These are phyloP conservation scores for Mesembryanthemum crystallinum DNA, from an alignment of 148 eudicot genomes.

Conservation along the genomic window DNA sequence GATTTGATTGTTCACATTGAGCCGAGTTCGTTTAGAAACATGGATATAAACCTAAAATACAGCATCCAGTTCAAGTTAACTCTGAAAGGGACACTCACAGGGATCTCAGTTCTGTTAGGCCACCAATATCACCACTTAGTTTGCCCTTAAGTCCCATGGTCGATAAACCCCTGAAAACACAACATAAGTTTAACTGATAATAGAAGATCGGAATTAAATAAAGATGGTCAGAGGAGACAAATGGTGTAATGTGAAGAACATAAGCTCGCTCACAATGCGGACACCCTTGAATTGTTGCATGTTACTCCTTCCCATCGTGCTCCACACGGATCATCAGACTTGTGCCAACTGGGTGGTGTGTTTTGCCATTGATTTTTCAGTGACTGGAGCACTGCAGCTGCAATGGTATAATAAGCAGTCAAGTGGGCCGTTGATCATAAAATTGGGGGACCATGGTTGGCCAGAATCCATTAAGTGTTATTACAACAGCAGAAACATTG, in stretches of 20 bases:
- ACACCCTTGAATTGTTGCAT: slow-evolving; percentile 66
- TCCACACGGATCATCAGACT: slow-evolving; percentile 80
- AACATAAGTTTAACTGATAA: not conserved
- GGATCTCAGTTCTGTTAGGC: slow-evolving; percentile 59
- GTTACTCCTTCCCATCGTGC: slow-evolving; percentile 77
- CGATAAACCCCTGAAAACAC: slow-evolving; percentile 62
- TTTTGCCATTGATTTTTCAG: slow-evolving; percentile 65
- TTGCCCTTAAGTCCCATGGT: slow-evolving; percentile 74
- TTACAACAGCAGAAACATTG: not conserved
- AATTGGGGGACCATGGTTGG: no score
- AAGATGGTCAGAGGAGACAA: not conserved
- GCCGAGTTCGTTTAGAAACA: not conserved
- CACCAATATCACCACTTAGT: slow-evolving; percentile 81
- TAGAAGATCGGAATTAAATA: no score
- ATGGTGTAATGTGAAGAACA: not conserved
- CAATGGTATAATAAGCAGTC: slow-evolving; percentile 14
- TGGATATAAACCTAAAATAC: not conserved
- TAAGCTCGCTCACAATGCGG: slow-evolving; percentile 63
- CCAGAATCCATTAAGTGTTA: no score
- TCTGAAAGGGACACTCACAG: slow-evolving; percentile 51
- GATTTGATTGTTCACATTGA: not conserved
- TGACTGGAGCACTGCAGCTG: slow-evolving; percentile 66
- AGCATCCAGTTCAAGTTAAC: not conserved
- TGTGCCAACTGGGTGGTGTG: slow-evolving; percentile 76
- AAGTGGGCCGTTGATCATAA: not conserved